These are phyloP conservation scores for Gremmenia infestans DNA, from an alignment of 2,329 filamentous ascomycete genomes.

Conservation along the genomic window DNA sequence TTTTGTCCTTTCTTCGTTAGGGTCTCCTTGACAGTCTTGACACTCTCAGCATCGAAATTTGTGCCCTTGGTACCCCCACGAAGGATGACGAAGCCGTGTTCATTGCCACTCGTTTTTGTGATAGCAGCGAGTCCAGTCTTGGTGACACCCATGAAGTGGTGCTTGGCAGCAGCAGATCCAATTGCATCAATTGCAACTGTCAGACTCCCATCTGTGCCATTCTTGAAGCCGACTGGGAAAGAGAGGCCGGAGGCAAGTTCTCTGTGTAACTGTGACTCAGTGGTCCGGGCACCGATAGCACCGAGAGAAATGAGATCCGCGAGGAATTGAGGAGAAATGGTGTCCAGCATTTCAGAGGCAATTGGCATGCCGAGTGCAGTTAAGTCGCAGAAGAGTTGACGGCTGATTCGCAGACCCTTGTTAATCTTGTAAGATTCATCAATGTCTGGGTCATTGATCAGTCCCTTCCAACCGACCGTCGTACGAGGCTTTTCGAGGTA, in stretches of 20 bases:
- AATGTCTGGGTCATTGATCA: conserved; percentile 99
- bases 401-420: conserved; percentile 89
- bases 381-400: conserved; percentile 88
- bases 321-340: conserved; percentile 96
- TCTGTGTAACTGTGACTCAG: conserved; percentile 92
- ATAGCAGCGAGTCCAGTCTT: conserved; percentile 96
- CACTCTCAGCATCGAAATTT: conserved; percentile 85
- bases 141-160: conserved; percentile 98
- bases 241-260: conserved; percentile 92
- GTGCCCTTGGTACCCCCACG: conserved; percentile 87
- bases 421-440: conserved; percentile 98
- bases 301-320: conserved; percentile 93
- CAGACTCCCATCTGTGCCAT: conserved; percentile 90
- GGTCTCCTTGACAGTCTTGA: conserved; percentile 72
- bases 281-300: conserved; percentile 92
- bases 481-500: conserved; percentile 99
- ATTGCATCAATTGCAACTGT: conserved; percentile 94
- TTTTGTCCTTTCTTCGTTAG: conserved; percentile 78
- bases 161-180: conserved; percentile 74
- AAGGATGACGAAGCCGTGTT: conserved; percentile 96
- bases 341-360: conserved; percentile 97
- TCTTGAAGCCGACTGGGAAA: conserved; percentile 99
- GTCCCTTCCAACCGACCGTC: conserved; percentile 97
- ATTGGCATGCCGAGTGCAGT: conserved; percentile 87
- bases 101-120: conserved; percentile 86